These are phyloP conservation scores for Pelargonium cotyledonis DNA, from an alignment of 441 rosid species.

Conservation along the genomic window DNA sequence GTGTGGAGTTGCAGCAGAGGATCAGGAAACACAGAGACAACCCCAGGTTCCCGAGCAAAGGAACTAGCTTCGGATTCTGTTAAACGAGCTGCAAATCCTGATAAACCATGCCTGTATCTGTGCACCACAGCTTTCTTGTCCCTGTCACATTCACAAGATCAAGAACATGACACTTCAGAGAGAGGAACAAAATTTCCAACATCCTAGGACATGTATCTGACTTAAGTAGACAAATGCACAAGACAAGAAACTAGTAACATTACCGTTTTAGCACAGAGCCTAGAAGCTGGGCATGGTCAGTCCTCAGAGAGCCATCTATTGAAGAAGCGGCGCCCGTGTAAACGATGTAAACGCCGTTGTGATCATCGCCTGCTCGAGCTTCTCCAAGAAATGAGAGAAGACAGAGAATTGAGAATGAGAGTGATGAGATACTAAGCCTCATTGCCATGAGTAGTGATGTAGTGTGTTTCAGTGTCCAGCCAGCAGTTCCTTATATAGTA, in stretches of 20 bases:
- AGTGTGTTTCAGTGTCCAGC: neutral
- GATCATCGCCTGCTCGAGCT: slow-evolving; percentile 23
- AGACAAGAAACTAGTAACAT: neutral
- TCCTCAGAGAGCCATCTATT: slow-evolving; percentile 27
- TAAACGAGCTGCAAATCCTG: slow-evolving; percentile 74
- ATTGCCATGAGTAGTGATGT: neutral
- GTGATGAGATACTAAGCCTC: neutral
- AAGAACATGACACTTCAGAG: neutral
- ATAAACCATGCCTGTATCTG: slow-evolving; percentile 54
- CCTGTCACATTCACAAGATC: slow-evolving; percentile 29
- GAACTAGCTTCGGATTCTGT: slow-evolving; percentile 55
- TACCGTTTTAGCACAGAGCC: slow-evolving; percentile 42
- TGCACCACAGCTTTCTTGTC: slow-evolving; percentile 37
- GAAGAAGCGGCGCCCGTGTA: slow-evolving; percentile 65
- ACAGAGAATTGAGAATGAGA: slow-evolving; percentile 16
- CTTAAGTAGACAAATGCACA: neutral
- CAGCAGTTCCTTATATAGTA: neutral
- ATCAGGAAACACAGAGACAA: slow-evolving; percentile 73
- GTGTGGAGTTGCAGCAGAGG: slow-evolving; percentile 62
- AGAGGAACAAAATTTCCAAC: neutral
- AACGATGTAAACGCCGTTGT: slow-evolving; percentile 50
- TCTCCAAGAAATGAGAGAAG: slow-evolving; percentile 18
- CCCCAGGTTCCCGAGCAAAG: slow-evolving; percentile 52
- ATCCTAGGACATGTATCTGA: neutral
- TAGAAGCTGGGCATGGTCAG: slow-evolving; percentile 41